These are phyloP conservation scores for Musa schizocarpa DNA, from an alignment of 176 grass and related monocot genomes.

Conservation along the genomic window DNA sequence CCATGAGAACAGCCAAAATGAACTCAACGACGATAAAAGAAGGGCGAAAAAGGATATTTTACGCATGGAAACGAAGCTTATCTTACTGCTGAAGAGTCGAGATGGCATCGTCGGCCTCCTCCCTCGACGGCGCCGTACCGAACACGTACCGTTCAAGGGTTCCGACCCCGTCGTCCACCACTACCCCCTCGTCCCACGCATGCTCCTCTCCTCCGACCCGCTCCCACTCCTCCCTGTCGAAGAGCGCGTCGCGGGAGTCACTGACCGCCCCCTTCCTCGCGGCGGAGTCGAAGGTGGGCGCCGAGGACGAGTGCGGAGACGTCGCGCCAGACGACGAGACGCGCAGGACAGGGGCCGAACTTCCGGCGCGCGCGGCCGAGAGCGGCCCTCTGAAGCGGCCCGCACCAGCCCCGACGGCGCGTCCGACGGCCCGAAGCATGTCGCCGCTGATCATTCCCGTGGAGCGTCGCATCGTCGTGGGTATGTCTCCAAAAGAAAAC, in stretches of 20 bases:
- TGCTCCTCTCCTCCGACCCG: constrained; percentile 11
- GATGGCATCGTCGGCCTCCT: constrained; percentile 63
- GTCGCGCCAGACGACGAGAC: background rate
- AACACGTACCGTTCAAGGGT: constrained; percentile 22
- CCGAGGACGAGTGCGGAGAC: background rate
- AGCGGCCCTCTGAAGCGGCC: constrained; percentile 5
- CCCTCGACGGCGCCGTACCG: constrained; percentile 35
- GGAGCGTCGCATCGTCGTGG: constrained; percentile 29
- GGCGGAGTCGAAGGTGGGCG: constrained; percentile 26
- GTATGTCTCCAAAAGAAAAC: too few species aligned
- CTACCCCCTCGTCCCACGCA: background rate
- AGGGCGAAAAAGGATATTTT: background rate
- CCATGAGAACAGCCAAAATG: background rate
- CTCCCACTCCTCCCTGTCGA: constrained; percentile 33
- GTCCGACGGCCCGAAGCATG: constrained; percentile 29
- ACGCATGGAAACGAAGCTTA: background rate
- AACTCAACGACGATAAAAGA: background rate
- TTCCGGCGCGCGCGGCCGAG: constrained; percentile 22
- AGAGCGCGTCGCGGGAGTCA: constrained; percentile 14
- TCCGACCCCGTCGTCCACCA: background rate
- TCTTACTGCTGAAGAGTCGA: constrained; percentile 60
- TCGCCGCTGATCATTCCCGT: constrained; percentile 24
- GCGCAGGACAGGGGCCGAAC: background rate
- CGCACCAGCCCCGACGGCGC: constrained; percentile 8
- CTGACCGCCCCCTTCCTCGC: constrained; percentile 15